Evolutionary conservation across 139 green algal genomes (phyloP), one percentile per base, ranked within the genome.

Genomic region (Chlorella sorokiniana): DNA sequence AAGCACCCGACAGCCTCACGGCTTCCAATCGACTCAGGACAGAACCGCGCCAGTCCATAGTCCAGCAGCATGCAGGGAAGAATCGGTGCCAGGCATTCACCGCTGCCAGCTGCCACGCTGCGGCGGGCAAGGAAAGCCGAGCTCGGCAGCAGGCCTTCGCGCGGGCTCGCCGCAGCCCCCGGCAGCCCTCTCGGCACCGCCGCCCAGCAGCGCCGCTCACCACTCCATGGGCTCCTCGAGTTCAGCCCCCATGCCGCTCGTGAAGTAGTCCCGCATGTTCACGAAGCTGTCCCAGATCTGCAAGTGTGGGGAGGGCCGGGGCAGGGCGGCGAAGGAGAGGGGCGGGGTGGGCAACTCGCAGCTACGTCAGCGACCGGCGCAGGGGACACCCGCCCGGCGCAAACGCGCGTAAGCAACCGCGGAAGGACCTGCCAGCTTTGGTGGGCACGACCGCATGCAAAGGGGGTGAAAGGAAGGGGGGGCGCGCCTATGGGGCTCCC

Each of bases 221-320:
- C 87, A 91, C 63, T 81, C 54, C 25, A 83, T 72, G 23, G 72
- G 72, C 20, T 51, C 33, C 51, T 67, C 35, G 27, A 68, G 29
- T 37, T 67, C 51, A 29, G 72, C 72, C 6, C 51, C 51, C 72
- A 79, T 79, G 0, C 22, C 72, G 22, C 38, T 33, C 1, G 20
- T 42, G 44, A 77, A 77, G 45, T 77, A 77, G n/a, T 77, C 70
- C 2, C 22, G 41, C 68, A 75, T 75, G 68, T 75, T 75, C 44
- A 77, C 70, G 9, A 18, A 77, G 70, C n/a, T 77, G 70, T 77
- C 70, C 70, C 70, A 77, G 18, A 75, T 56, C 48, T 56, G 16
- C 48, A 56, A 16, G 14, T 25, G 48, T 16, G 16, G 48, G 48
- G 14, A 56, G 16, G 16, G n/a, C n/a, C n/a, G n/a, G n/a, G n/a